Conservation (phyloP, 2,329 filamentous ascomycete genomes). For the Aspergillus sp. region DNA sequence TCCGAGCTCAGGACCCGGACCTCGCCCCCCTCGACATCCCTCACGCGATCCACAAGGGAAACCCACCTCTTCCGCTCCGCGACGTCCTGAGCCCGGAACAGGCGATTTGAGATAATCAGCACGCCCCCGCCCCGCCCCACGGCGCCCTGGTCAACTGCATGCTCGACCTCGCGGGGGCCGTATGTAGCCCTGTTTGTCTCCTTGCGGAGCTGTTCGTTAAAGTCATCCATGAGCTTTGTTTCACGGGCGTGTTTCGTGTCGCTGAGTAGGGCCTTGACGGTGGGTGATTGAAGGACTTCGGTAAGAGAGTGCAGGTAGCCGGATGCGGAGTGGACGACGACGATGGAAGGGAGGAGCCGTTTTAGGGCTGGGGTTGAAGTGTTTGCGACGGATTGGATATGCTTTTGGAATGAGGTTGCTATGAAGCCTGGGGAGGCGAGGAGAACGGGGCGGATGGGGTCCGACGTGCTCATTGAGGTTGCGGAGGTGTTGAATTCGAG, state of each 20-base stretch:
- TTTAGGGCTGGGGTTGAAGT: constrained; percentile 65
- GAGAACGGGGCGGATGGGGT: constrained; percentile 65
- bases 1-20: constrained; percentile 87
- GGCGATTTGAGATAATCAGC: constrained; percentile 80
- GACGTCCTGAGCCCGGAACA: constrained; percentile 85
- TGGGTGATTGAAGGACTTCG: constrained; percentile 81
- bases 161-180: constrained; percentile 78
- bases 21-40: constrained; percentile 78
- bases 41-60: constrained; percentile 82
- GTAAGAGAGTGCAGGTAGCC: constrained; percentile 86
- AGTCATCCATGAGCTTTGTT: constrained; percentile 81
- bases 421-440: constrained; percentile 90
- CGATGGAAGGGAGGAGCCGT: constrained; percentile 65
- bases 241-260: constrained; percentile 89
- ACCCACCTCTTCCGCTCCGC: constrained; percentile 80
- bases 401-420: constrained; percentile 77
- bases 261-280: constrained; percentile 75
- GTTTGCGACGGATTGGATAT: constrained; percentile 66
- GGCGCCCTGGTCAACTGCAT: constrained; percentile 82
- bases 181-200: constrained; percentile 94
- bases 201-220: constrained; percentile 75
- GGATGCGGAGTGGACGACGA: constrained; percentile 80
- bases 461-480: constrained; percentile 42
- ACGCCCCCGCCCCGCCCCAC: constrained; percentile 85
- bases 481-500: constrained; percentile 68